Base-by-base conservation (phyloP, 495 filamentous ascomycete genomes). In the Penicillium atrosanguineum region DNA sequence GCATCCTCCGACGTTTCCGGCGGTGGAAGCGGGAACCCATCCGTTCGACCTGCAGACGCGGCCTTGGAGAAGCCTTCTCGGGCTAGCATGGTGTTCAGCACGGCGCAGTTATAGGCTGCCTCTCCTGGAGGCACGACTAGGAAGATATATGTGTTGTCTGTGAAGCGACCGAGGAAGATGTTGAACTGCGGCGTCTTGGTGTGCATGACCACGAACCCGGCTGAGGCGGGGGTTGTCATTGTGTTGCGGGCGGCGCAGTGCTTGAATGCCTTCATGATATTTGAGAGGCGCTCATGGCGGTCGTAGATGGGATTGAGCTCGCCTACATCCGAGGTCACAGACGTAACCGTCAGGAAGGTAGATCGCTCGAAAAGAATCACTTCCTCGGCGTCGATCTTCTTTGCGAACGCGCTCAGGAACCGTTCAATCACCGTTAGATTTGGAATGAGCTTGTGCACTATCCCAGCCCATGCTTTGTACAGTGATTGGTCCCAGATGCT, bases 401-500 rank as follows among this genome's bases (percentile, higher is more conserved):
- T 80, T 26, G 90, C 90, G 37, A 98, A 80, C 23, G 84, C 79
- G 2, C 77, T 78, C 6, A 98, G 78, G 70, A 96, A 88, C 14
- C 78, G 82, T 67, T 97, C 93, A 57, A 97, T 96, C 23, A 89
- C 79, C n/a, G 83, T 76, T 0, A 97, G 82, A 67, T 98, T 97
- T 0, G 94, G 95, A 20, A 97, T 93, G 23, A 98, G 80, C 65
- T 88, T 89, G 75, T 98, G 93, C 49, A 98, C 96, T 57, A 98
- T 96, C 59, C 86, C 86, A 0, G 95, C 94, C 94, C 94, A 98
- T 6, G 94, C 94, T 61, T 91, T 93, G 76, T 98, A 98, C n/a
- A 98, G 76, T 12, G 86, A 91, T 69, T 98, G 92, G 68, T 98
- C 94, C 94, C 94, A 98, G 72, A 98, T 98, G 39, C 87, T 94